A percentile compares a stretch with the other conserved stretches of the same genome.
These are phyloP conservation scores for Phialocephala sp. DNA, from an alignment of 2,329 filamentous ascomycete genomes.

Conservation along the genomic window DNA sequence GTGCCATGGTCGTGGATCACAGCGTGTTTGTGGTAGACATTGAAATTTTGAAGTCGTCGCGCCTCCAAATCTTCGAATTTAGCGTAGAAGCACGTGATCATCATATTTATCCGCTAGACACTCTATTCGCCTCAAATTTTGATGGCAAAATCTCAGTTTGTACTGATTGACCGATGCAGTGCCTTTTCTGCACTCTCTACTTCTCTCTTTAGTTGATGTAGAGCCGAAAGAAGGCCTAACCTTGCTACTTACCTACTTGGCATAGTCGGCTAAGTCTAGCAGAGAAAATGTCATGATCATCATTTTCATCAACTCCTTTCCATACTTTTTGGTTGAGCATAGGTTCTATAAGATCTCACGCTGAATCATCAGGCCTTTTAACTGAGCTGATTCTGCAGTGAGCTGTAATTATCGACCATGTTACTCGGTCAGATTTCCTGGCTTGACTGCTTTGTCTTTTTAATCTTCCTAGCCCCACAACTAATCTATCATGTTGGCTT, in stretches of 20 bases:
- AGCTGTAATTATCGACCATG: conserved; percentile 54
- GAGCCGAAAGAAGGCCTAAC: background rate
- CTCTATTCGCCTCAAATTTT: background rate
- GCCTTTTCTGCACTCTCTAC: background rate
- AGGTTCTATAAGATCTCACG: background rate
- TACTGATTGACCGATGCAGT: background rate
- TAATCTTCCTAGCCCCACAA: conserved; percentile 73
- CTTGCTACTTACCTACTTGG: background rate
- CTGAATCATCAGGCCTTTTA: background rate
- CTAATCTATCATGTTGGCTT: conserved; percentile 71
- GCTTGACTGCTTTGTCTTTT: conserved; percentile 76
- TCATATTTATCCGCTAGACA: background rate
- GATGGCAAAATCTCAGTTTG: background rate
- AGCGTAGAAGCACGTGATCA: conserved; percentile 2
- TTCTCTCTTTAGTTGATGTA: background rate
- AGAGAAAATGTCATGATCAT: background rate
- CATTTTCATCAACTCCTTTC: background rate
- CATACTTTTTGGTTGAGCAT: background rate
- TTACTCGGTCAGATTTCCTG: conserved; percentile 76
- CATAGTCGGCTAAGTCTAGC: conserved; percentile 2
- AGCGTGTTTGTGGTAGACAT: conserved; percentile 15
- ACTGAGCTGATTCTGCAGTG: background rate
- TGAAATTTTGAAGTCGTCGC: conserved; percentile 16
- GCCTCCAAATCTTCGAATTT: background rate
- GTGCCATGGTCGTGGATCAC: conserved; percentile 21